A percentile compares a stretch with the other conserved stretches of the same genome.
Evolutionary conservation across 495 filamentous ascomycete genomes (phyloP).

Genomic region (Extremus antarcticus): DNA sequence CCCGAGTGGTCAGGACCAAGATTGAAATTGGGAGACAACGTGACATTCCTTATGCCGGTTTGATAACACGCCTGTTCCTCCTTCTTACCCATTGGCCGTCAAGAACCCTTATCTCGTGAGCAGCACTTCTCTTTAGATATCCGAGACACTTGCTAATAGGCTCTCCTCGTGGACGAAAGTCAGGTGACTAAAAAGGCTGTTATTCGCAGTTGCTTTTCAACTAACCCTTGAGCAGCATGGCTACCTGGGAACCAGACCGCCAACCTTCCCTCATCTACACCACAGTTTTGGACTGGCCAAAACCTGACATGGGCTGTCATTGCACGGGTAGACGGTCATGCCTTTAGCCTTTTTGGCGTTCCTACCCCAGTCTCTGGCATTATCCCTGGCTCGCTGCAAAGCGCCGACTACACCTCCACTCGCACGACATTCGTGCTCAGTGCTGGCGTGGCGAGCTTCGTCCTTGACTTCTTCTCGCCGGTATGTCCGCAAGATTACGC

Average conservation of each 20-base stretch:
- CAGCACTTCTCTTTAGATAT: no score
- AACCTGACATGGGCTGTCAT: constrained; percentile 39
- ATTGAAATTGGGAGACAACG: no score
- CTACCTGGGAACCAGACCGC: constrained; percentile 33
- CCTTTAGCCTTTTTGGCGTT: constrained; percentile 41
- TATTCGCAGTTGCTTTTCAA: no score
- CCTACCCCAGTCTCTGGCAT: constrained; percentile 23
- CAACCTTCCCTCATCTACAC: constrained; percentile 32
- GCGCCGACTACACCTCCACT: constrained; percentile 37
- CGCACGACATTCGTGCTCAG: constrained; percentile 37
- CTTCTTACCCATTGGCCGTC: constrained; percentile 41
- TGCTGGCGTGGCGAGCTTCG: constrained; percentile 34
- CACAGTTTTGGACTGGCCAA: constrained; percentile 43
- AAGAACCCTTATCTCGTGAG: constrained; percentile 38
- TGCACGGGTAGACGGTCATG: constrained; percentile 37
- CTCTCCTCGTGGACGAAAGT: no score
- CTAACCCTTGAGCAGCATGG: constrained; percentile 33
- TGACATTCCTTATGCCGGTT: no score
- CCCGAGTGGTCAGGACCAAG: no score
- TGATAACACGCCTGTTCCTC: no score
- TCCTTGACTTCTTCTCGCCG: constrained; percentile 30
- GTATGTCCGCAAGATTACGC: constrained; percentile 11
- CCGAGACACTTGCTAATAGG: no score
- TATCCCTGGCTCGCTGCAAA: constrained; percentile 30
- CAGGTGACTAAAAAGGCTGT: no score